Evolutionary conservation across 345 rosid species (phyloP).

Genomic region (Hibiscus mutabilis): DNA sequence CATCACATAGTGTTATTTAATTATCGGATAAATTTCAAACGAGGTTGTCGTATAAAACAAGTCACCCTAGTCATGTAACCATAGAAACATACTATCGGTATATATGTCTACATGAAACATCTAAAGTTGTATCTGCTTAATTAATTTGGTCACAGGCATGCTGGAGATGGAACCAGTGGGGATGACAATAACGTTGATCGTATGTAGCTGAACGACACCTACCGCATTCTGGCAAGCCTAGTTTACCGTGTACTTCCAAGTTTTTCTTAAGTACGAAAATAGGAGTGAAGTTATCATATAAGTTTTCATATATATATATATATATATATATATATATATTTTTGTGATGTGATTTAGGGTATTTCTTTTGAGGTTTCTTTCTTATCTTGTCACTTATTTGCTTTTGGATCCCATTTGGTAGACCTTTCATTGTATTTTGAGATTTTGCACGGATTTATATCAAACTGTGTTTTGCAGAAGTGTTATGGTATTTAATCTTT

Average conservation of each 20-base stretch:
- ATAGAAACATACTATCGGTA: background rate
- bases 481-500: background rate
- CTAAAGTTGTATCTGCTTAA: background rate
- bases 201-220: conserved; percentile 25
- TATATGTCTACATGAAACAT: background rate
- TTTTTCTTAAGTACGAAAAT: conserved; percentile 4
- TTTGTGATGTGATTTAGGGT: conserved; percentile 9
- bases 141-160: conserved; percentile 54
- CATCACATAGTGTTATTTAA: background rate
- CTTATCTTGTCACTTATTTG: background rate
- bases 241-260: conserved; percentile 27
- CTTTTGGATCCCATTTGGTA: background rate
- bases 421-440: background rate
- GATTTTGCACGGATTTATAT: background rate
- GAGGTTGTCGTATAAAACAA: background rate
- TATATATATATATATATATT: background rate
- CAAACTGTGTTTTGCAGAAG: background rate
- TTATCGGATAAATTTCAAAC: background rate
- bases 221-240: conserved; percentile 11
- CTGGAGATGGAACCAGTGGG: conserved; percentile 60
- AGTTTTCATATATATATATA: conserved; percentile 10
- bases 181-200: conserved; percentile 54
- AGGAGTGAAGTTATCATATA: conserved; percentile 20
- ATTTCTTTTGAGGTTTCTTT: too few relatives aligned
- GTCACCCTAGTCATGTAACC: too few relatives aligned